A percentile compares a stretch with the other conserved stretches of the same genome.
Conservation (phyloP, 1,139 yeast genomes). For the Saccharomyces pastorianus region DNA sequence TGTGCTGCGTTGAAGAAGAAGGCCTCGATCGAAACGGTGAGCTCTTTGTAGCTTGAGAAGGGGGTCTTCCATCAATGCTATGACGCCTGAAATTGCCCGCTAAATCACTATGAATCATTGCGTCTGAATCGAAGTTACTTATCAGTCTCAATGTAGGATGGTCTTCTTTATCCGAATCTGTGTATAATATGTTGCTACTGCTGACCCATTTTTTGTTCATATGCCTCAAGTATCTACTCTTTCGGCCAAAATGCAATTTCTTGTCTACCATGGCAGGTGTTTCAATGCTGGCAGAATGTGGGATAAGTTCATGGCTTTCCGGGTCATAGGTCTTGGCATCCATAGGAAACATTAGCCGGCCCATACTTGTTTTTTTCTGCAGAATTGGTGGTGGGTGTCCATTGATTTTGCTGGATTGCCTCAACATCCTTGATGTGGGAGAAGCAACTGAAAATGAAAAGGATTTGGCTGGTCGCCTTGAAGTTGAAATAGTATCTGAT, state of each 20-base stretch:
- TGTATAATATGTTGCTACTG: neutral
- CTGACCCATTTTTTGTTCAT: neutral
- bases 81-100: neutral
- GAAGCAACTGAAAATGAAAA: conserved; percentile 10
- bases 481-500: conserved; percentile 5
- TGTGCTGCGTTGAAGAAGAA: neutral
- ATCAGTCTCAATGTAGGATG: neutral
- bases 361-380: conserved; percentile 2
- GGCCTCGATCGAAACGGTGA: neutral
- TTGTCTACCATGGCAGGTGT: neutral
- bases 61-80: neutral
- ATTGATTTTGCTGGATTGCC: conserved; percentile 3
- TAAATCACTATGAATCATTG: neutral
- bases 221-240: neutral
- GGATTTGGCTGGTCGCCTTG: conserved; percentile 6
- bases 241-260: neutral
- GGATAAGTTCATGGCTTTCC: neutral
- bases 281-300: neutral
- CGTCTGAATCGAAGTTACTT: neutral
- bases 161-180: neutral
- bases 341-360: conserved; percentile 5
- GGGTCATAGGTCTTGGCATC: neutral
- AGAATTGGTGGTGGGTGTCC: conserved; percentile 3
- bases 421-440: conserved; percentile 5
- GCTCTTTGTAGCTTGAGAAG: neutral